Percentiles rank a stretch among this genome's conserved stretches.
Conservation (phyloP, 2,329 filamentous ascomycete species). For the Neonectria ditissima region DNA sequence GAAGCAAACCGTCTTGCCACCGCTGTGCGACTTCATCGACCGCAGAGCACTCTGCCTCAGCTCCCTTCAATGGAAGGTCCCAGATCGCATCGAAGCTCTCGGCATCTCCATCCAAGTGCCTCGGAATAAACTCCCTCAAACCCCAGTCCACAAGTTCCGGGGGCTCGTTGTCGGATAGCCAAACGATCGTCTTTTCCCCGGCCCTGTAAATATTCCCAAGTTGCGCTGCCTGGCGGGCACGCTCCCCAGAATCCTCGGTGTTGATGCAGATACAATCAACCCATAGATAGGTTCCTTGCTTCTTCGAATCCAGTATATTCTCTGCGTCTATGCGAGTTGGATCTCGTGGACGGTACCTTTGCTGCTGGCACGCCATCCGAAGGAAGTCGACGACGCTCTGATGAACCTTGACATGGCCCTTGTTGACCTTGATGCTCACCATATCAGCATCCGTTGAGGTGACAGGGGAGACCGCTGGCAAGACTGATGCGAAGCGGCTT, state of each 20-base stretch:
- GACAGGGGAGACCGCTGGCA: neutral
- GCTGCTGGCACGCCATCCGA: slow-evolving; percentile 3
- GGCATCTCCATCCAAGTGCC: neutral
- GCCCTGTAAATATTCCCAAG: neutral
- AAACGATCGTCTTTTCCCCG: slow-evolving; percentile 1
- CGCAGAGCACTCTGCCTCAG: neutral
- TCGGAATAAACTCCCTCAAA: neutral
- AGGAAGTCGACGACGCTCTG: slow-evolving; percentile 5
- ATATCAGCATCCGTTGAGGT: neutral
- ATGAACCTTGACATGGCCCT: neutral
- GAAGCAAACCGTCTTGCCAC: neutral
- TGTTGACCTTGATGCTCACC: neutral
- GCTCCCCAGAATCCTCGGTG: neutral
- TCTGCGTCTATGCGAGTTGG: neutral
- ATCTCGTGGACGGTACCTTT: neutral
- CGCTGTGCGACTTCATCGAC: neutral
- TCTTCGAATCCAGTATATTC: neutral
- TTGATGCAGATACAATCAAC: slow-evolving; percentile 10
- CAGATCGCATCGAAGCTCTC: neutral
- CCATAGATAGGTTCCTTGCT: neutral
- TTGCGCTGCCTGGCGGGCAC: neutral
- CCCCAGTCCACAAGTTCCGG: neutral
- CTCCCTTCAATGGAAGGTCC: neutral
- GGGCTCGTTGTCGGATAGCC: neutral
- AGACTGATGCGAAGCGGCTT: neutral